phyloP scores from a whole-genome alignment of 2,329 filamentous ascomycete species.

The Fusarium phyllophilum region DNA sequence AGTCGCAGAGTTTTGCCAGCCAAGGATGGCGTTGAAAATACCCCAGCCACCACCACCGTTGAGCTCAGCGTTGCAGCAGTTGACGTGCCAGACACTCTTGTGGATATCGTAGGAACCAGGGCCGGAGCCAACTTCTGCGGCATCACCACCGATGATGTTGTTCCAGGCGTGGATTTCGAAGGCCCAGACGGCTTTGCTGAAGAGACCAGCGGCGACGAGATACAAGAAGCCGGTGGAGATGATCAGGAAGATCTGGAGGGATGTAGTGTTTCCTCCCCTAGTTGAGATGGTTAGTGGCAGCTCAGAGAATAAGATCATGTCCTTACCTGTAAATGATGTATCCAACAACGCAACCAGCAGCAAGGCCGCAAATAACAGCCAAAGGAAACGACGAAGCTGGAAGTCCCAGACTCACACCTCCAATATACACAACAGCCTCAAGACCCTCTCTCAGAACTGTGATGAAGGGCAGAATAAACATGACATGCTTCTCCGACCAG shows the following conservation, averaged over 20 bases:
- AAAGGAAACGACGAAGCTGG: background rate
- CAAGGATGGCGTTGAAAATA: background rate
- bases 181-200: background rate
- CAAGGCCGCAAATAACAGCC: background rate
- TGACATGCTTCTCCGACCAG: background rate
- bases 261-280: background rate
- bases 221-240: background rate
- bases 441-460: background rate
- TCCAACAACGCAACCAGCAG: background rate
- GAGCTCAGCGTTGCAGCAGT: background rate
- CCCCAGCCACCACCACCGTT: background rate
- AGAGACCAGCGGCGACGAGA: background rate
- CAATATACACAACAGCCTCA: background rate
- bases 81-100: background rate
- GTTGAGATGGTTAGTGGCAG: background rate
- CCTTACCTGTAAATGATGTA: background rate
- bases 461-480: background rate
- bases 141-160: background rate
- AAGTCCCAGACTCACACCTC: background rate
- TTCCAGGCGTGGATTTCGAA: background rate
- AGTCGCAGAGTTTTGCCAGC: background rate
- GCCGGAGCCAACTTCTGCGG: background rate
- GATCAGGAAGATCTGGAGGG: background rate
- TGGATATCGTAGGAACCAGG: background rate
- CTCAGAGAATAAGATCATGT: no score